Percentiles rank a stretch among this genome's conserved stretches.
Conservation (phyloP, 352 stramenopile species). For the Thalassiosira hispida region DNA sequence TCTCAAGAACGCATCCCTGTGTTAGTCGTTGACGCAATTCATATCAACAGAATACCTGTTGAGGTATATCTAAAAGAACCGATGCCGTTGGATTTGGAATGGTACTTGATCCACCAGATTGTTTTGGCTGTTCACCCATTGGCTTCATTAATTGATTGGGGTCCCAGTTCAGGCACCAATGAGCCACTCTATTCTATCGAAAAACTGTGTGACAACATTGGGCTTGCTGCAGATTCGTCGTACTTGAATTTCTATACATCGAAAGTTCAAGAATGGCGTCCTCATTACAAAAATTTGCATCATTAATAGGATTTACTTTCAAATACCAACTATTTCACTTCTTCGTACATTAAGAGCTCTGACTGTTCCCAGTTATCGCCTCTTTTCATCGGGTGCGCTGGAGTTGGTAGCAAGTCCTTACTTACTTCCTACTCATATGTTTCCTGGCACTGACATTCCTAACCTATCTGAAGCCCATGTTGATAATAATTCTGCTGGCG, state of each 20-base stretch:
- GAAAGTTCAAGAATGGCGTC: slow-evolving; percentile 9
- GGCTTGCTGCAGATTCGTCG: slow-evolving; percentile 5
- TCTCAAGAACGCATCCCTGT: background rate
- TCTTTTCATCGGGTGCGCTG: too few species aligned
- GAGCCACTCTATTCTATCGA: slow-evolving; percentile 19
- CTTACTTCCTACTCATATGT: too few species aligned
- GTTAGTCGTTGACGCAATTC: slow-evolving; percentile 21
- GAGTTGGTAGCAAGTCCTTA: too few species aligned
- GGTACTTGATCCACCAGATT: slow-evolving; percentile 35
- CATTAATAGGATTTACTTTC: too few species aligned
- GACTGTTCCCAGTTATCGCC: too few species aligned
- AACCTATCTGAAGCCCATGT: slow-evolving; percentile 32
- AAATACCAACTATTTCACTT: background rate
- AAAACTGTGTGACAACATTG: slow-evolving; percentile 17
- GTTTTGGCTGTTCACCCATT: slow-evolving; percentile 28
- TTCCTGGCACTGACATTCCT: slow-evolving; percentile 3
- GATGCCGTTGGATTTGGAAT: slow-evolving; percentile 20
- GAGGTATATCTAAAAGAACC: slow-evolving; percentile 10
- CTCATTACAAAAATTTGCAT: background rate
- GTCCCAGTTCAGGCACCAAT: background rate
- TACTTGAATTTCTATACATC: slow-evolving; percentile 11
- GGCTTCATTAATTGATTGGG: slow-evolving; percentile 41
- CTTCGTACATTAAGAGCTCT: too few species aligned
- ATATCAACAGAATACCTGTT: slow-evolving; percentile 14
- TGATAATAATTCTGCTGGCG: slow-evolving; percentile 33